Evolutionary conservation across 495 filamentous ascomycete species (phyloP).

Genomic region (Apodospora peruviana): DNA sequence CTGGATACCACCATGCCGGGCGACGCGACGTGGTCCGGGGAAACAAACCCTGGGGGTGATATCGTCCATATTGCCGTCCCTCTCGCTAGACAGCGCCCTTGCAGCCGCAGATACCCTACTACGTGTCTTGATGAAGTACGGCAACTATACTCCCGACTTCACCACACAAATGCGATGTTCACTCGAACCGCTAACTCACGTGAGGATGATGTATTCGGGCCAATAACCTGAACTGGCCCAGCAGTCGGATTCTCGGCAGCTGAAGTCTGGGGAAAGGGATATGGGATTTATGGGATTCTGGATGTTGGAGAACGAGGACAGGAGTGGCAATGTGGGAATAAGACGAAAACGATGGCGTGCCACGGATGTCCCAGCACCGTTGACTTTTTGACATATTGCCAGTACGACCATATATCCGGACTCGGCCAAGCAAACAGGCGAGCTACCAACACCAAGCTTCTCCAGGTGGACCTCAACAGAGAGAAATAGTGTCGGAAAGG

Average conservation of each 20-base stretch:
- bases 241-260: no score
- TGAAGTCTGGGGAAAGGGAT: no score
- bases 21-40: constrained; percentile 4
- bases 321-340: no score
- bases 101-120: constrained; percentile 2
- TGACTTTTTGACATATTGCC: no score
- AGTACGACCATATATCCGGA: no score
- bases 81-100: constrained; percentile 3
- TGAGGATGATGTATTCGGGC: neutral
- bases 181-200: neutral
- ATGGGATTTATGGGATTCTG: no score
- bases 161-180: neutral
- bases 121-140: neutral
- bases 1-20: constrained; percentile 16
- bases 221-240: neutral
- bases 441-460: no score
- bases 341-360: no score
- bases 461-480: neutral
- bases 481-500: no score
- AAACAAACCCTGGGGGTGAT: constrained; percentile 6
- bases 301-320: no score
- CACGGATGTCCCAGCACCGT: no score
- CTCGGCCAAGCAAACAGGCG: no score
- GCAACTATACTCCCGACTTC: neutral
- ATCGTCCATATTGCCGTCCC: constrained; percentile 16